Evolutionary conservation across 148 eudicot species (phyloP).

Genomic region (Diospyros kaki): DNA sequence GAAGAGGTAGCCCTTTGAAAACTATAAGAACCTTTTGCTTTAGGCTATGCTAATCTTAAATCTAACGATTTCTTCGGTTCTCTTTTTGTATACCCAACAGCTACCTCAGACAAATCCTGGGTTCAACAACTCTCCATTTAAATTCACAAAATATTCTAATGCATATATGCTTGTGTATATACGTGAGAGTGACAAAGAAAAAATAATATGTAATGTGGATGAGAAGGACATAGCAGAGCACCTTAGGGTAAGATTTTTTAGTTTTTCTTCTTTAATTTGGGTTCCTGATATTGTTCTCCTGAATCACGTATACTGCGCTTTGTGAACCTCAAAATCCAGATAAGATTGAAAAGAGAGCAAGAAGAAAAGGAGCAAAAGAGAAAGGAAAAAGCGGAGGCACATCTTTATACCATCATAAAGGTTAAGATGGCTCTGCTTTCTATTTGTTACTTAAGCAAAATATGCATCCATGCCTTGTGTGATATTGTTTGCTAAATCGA

Average conservation of each 20-base stretch:
- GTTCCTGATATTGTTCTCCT: slow-evolving; percentile 11
- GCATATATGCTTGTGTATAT: slow-evolving; percentile 99
- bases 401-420: slow-evolving; percentile 96
- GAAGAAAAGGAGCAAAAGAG: slow-evolving; percentile 89
- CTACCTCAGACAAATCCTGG: slow-evolving; percentile 89
- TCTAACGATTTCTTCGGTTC: slow-evolving; percentile 4
- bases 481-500: slow-evolving; percentile 6
- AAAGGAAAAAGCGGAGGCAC: slow-evolving; percentile 91
- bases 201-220: slow-evolving; percentile 85
- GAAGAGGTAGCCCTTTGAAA: slow-evolving; percentile 59
- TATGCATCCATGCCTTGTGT: slow-evolving; percentile 3
- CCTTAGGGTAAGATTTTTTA: slow-evolving; percentile 57
- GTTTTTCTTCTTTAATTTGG: slow-evolving; percentile 6
- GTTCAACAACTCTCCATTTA: slow-evolving; percentile 66
- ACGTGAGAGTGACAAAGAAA: slow-evolving; percentile 94
- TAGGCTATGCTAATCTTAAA: background rate
- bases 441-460: slow-evolving; percentile 6
- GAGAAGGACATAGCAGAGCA: slow-evolving; percentile 97
- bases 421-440: slow-evolving; percentile 23
- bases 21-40: slow-evolving; percentile 1
- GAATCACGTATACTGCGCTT: background rate
- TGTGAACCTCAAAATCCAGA: slow-evolving; percentile 29
- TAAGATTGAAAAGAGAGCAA: slow-evolving; percentile 82
- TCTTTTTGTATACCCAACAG: slow-evolving; percentile 36
- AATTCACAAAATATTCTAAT: slow-evolving; percentile 92